These are phyloP conservation scores for Ogataea pini DNA, from an alignment of 805 yeast genomes.

Conservation along the genomic window DNA sequence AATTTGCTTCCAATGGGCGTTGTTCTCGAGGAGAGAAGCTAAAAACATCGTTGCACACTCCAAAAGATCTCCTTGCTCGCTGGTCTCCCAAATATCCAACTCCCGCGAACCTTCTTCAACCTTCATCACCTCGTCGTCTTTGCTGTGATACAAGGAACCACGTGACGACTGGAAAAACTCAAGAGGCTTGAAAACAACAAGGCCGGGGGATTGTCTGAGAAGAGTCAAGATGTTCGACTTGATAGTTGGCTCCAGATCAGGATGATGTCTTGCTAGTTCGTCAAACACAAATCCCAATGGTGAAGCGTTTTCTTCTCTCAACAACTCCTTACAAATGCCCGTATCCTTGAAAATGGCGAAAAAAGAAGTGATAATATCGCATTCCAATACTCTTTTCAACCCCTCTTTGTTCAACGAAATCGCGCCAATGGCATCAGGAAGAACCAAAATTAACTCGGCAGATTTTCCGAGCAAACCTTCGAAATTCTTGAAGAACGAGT, in stretches of 20 bases:
- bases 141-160: constrained; percentile 42
- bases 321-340: constrained; percentile 53
- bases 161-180: constrained; percentile 44
- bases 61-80: constrained; percentile 45
- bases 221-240: constrained; percentile 47
- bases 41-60: constrained; percentile 54
- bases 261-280: constrained; percentile 81
- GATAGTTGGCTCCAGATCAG: constrained; percentile 64
- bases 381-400: constrained; percentile 50
- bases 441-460: constrained; percentile 55
- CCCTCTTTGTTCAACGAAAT: constrained; percentile 78
- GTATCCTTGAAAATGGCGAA: constrained; percentile 52
- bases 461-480: constrained; percentile 55
- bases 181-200: constrained; percentile 41
- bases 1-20: constrained; percentile 47
- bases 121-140: constrained; percentile 43
- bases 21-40: constrained; percentile 53
- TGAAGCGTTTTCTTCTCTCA: constrained; percentile 52
- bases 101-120: constrained; percentile 43
- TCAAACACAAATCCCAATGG: constrained; percentile 71
- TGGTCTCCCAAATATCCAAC: constrained; percentile 55
- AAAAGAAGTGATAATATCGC: constrained; percentile 41
- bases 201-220: constrained; percentile 45
- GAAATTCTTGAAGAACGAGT: constrained; percentile 60
- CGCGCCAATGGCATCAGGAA: constrained; percentile 82